Evolutionary conservation across 1,284 basidiomycete genomes (phyloP), one percentile per base, ranked within the genome.

Genomic region (Singerocomus inundabilis): DNA sequence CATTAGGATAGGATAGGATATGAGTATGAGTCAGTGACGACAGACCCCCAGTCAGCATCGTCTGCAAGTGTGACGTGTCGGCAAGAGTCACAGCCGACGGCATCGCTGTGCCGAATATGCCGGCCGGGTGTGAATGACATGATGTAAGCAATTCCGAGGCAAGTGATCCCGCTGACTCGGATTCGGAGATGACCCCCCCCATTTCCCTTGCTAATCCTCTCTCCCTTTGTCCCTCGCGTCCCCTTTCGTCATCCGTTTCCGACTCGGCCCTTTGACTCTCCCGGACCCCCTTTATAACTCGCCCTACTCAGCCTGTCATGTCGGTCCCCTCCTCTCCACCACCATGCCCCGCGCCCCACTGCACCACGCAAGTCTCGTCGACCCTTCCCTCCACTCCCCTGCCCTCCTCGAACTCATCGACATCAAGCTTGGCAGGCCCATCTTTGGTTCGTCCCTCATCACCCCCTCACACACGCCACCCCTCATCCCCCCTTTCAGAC

Each of bases 361-460:
- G 37, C 83, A 87, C 69, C 76, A 70, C 29, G 82, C 82, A 3
- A 79, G 75, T 58, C 81, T 85, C 60, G 78, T 87, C 44, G 78
- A 85, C 66, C 71, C 82, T 16, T 63, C 80, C 2, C 60, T 70
- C 2, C 85, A 88, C 64, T 80, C 80, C 2, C 78, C 79, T 18
- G 82, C 76, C 24, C 76, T 86, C 47, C 72, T 86, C 46, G 74
- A 84, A 61, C 78, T 88, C 51, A 70, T 87, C 59, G 77, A 81
- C 54, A 64, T 82, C 59, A 81, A 83, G 67, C 67, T 87, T 50
- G 72, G 78, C 49, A 71, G 74, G 42, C 70, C 75, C 30, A 64
- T 88, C 62, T 78, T 84, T 48, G 83, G 85, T 88, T 60, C 48
- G 81, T 74, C 32, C 37, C 24, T 36, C 21, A 21, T n/a, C 29